Base-by-base conservation (phyloP, 1,284 basidiomycete species). In the Cutaneotrichosporon spelunceum region DNA sequence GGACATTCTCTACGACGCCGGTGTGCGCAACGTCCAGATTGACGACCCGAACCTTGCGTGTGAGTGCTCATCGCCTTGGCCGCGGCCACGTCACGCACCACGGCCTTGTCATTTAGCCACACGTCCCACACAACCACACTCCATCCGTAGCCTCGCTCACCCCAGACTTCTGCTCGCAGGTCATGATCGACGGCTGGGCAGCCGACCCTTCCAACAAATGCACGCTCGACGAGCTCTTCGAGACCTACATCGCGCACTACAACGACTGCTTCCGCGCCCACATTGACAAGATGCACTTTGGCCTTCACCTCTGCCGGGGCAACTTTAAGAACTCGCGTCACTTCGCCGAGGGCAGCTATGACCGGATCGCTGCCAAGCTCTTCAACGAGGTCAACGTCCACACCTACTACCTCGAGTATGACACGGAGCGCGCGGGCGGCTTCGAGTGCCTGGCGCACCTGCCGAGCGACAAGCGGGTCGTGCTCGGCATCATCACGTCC, bases 301-400 rank as follows among this genome's bases (percentile, higher is more conserved):
- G 88, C 11, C 77, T 91, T 30, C 90, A 92, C 74, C 83, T 90
- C 67, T 91, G 89, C 76, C 83, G 89, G 57, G 88, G 66, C 59
- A 91, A 91, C 80, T 90, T 86, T 81, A 86, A 81, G 76, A 82
- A 84, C 59, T 86, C 87, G 24, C 72, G 84, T 16, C 84, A 88
- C 71, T 90, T 89, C 77, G 82, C 83, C 27, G 86, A 89, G 72
- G 88, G 89, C 6, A 84, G 86, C 0, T 92, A 91, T 72, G 86
- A 84, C 72, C 83, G 82, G 42, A 90, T 92, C 71, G 87, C 89
- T 13, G 75, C 81, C 67, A 88, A 70, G 34, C 70, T 90, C n/a
- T 89, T 90, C 82, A 84, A 83, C 67, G 78, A 84, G 56, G 81
- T 91, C 61, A 84, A 89, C 70, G 87, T 89, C n/a, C 86, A 90